Evolutionary conservation across 1,284 basidiomycete species (phyloP).

Genomic region (Paramarasmius palmivorus): DNA sequence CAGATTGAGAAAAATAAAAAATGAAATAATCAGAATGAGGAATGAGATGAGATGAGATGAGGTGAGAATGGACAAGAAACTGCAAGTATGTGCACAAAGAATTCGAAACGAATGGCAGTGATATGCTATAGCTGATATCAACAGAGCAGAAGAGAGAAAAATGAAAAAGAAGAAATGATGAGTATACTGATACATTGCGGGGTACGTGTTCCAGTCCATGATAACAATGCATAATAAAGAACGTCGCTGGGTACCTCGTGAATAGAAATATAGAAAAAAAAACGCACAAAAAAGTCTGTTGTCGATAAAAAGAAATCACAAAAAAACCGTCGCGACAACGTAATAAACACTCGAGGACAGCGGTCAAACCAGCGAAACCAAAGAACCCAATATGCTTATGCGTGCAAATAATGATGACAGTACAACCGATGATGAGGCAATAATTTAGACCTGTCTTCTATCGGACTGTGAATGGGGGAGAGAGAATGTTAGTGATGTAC

Average conservation of each 20-base stretch:
- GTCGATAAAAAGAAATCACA: neutral
- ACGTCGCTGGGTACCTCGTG: slow-evolving; percentile 10
- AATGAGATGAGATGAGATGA: slow-evolving; percentile 7
- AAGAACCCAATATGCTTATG: neutral
- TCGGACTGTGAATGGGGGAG: neutral
- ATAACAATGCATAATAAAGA: slow-evolving; percentile 9
- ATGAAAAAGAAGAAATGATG: slow-evolving; percentile 6
- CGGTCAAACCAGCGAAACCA: neutral
- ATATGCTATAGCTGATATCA: neutral
- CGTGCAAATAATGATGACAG: neutral
- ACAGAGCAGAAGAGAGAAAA: neutral
- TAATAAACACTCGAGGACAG: neutral
- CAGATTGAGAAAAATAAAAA: slow-evolving; percentile 4
- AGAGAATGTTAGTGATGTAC: neutral
- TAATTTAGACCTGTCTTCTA: slow-evolving; percentile 2
- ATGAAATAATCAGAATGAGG: neutral
- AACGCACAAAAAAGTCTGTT: neutral
- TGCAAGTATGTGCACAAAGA: slow-evolving; percentile 9
- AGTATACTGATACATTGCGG: neutral
- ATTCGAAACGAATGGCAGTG: slow-evolving; percentile 4
- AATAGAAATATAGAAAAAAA: neutral
- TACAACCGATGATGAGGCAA: slow-evolving; percentile 7
- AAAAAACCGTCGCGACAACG: neutral
- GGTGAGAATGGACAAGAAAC: slow-evolving; percentile 7
- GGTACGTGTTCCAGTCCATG: slow-evolving; percentile 3